Evolutionary conservation across 148 eudicot genomes (phyloP).

Genomic region (Heliamphora exappendiculata): DNA sequence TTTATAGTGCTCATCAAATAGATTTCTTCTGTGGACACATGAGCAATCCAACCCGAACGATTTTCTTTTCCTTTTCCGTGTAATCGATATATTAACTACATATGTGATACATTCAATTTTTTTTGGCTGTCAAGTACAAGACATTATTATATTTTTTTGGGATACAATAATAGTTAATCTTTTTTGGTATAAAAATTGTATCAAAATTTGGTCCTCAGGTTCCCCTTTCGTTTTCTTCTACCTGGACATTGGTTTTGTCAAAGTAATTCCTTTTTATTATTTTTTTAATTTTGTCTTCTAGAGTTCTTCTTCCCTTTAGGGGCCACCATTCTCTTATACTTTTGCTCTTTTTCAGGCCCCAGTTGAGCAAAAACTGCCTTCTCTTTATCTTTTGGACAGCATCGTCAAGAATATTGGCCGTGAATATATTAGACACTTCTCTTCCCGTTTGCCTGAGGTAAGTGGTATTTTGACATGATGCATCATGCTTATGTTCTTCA

Average conservation of each 20-base stretch:
- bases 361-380: conserved; percentile 79
- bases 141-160: too few relatives aligned
- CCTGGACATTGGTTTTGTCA: not conserved
- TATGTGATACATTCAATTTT: not conserved
- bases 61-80: too few relatives aligned
- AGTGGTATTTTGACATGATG: conserved; percentile 11
- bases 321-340: not conserved
- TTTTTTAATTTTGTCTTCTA: not conserved
- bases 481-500: not conserved
- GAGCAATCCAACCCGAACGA: too few relatives aligned
- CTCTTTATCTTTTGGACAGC: conserved; percentile 93
- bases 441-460: conserved; percentile 80
- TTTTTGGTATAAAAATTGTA: too few relatives aligned
- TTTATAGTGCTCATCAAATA: too few relatives aligned
- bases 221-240: not conserved
- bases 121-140: too few relatives aligned
- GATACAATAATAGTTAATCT: too few relatives aligned
- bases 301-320: not conserved
- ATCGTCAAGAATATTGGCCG: conserved; percentile 91
- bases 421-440: conserved; percentile 64
- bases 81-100: not conserved
- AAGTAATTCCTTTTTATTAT: not conserved
- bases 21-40: too few relatives aligned
- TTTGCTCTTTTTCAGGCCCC: conserved; percentile 61
- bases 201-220: too few relatives aligned